These are phyloP conservation scores for Botrytis fabae DNA, from an alignment of 2,329 filamentous ascomycete species.

Conservation along the genomic window DNA sequence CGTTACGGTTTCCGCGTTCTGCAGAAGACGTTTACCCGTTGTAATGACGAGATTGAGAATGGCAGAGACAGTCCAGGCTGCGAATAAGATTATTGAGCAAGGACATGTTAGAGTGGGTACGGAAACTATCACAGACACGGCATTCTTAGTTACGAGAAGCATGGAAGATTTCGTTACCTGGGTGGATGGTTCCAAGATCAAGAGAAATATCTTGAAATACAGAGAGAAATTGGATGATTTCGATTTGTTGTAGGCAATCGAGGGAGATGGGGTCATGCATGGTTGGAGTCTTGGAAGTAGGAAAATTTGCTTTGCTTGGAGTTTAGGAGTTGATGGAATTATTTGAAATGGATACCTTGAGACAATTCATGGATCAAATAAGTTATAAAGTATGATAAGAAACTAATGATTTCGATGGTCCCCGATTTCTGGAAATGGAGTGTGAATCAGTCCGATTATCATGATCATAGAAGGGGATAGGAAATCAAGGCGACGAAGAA, in stretches of 20 bases:
- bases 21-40: conserved; percentile 78
- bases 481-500: neutral
- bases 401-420: neutral
- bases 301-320: conserved; percentile 7
- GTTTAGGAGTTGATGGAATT: neutral
- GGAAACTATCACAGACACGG: conserved; percentile 85
- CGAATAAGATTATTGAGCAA: conserved; percentile 86
- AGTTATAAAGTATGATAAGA: neutral
- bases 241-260: conserved; percentile 67
- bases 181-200: conserved; percentile 95
- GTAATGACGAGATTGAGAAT: conserved; percentile 89
- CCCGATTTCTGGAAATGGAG: neutral
- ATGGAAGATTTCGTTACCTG: conserved; percentile 98
- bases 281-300: conserved; percentile 18
- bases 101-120: conserved; percentile 91
- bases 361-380: neutral
- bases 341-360: neutral
- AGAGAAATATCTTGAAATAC: conserved; percentile 93
- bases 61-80: conserved; percentile 86
- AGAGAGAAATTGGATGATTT: conserved; percentile 95
- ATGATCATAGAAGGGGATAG: neutral
- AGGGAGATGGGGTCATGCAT: neutral
- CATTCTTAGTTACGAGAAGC: conserved; percentile 81
- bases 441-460: neutral
- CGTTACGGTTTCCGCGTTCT: conserved; percentile 87